Conservation (phyloP, 1,284 basidiomycete species). For the Leccinum angustisporum region DNA sequence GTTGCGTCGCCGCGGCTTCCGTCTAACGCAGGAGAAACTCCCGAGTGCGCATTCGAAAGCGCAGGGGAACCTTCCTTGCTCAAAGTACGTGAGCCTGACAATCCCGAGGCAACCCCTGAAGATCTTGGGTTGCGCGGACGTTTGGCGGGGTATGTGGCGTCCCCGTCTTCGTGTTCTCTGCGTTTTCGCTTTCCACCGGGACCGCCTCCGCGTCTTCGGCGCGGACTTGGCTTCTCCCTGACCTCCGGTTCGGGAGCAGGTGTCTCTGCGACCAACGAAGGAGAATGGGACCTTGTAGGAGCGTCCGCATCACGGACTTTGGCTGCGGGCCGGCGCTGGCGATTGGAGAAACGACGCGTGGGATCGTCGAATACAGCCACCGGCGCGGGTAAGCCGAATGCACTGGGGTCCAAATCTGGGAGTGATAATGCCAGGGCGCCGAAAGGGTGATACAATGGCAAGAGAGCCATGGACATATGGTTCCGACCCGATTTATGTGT, state of each 20-base stretch:
- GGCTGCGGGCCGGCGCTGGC: slow-evolving; percentile 49
- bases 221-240: slow-evolving; percentile 42
- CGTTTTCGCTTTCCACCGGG: slow-evolving; percentile 55
- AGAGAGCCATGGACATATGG: slow-evolving; percentile 44
- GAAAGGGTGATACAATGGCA: slow-evolving; percentile 70
- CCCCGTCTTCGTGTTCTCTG: slow-evolving; percentile 60
- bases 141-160: slow-evolving; percentile 69
- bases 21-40: slow-evolving; percentile 26
- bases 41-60: slow-evolving; percentile 25
- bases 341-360: slow-evolving; percentile 45
- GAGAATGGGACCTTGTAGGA: slow-evolving; percentile 8
- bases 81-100: slow-evolving; percentile 14
- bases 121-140: slow-evolving; percentile 52
- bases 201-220: slow-evolving; percentile 39
- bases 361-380: slow-evolving; percentile 37
- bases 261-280: slow-evolving; percentile 20
- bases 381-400: slow-evolving; percentile 50
- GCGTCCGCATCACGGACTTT: slow-evolving; percentile 53
- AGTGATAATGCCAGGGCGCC: slow-evolving; percentile 64
- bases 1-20: slow-evolving; percentile 19
- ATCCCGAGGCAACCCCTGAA: slow-evolving; percentile 28
- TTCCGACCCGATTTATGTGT: slow-evolving; percentile 23
- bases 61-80: slow-evolving; percentile 32
- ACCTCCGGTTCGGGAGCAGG: slow-evolving; percentile 29
- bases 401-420: slow-evolving; percentile 59